phyloP scores from a whole-genome alignment of 306 rosid genomes.

The Ammopiptanthus mongolicus region DNA sequence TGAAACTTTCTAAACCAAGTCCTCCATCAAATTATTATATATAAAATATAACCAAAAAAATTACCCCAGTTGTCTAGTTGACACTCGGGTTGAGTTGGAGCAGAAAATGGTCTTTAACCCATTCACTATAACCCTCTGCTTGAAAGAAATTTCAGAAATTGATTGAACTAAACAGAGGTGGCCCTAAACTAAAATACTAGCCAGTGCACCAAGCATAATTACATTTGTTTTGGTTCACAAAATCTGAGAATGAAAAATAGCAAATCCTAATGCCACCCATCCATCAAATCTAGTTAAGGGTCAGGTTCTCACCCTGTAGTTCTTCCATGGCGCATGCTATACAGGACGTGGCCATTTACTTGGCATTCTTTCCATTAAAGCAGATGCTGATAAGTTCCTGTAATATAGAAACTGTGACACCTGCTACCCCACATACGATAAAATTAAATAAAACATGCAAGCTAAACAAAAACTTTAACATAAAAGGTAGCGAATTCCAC shows the following conservation, averaged over 20 bases:
- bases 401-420: too few species aligned
- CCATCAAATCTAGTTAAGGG: not conserved
- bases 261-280: not conserved
- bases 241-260: not conserved
- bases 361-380: slow-evolving; percentile 93
- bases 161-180: not conserved
- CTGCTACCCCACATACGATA: too few species aligned
- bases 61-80: slow-evolving; percentile 1
- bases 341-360: slow-evolving; percentile 98
- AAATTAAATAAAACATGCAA: too few species aligned
- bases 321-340: slow-evolving; percentile 98
- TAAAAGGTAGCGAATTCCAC: too few species aligned
- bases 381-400: slow-evolving; percentile 81
- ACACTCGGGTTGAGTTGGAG: slow-evolving; percentile 15
- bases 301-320: slow-evolving; percentile 66
- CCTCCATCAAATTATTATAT: not conserved
- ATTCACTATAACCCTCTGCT: not conserved
- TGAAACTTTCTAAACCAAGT: not conserved
- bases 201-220: not conserved
- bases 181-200: not conserved
- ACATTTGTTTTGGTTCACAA: not conserved
- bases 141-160: not conserved
- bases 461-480: too few species aligned
- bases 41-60: not conserved
- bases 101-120: not conserved